Conservation (phyloP, 2,329 filamentous ascomycete species). For the Chrysoporthe austroafricana region DNA sequence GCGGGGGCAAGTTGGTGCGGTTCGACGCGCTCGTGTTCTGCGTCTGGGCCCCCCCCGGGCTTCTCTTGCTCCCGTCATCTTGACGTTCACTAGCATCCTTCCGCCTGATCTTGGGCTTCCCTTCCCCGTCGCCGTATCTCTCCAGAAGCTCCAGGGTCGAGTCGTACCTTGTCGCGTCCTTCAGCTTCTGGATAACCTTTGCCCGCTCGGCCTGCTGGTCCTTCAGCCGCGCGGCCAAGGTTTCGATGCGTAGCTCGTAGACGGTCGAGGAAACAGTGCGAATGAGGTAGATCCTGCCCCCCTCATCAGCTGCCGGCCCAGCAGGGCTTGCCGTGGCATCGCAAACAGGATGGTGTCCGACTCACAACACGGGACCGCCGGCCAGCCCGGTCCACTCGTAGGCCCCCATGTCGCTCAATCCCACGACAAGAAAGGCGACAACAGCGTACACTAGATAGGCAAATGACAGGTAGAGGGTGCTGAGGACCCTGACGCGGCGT, state of each 20-base stretch:
- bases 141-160: constrained; percentile 90
- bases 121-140: constrained; percentile 80
- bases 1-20: constrained; percentile 58
- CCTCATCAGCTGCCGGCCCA: not conserved
- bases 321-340: too few species aligned
- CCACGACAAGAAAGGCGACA: constrained; percentile 82
- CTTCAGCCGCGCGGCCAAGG: constrained; percentile 70
- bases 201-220: constrained; percentile 77
- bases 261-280: constrained; percentile 69
- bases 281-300: constrained; percentile 69
- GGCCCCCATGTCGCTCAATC: constrained; percentile 75
- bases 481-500: constrained; percentile 80
- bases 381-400: constrained; percentile 79
- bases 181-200: constrained; percentile 90
- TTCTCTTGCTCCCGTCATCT: constrained; percentile 29
- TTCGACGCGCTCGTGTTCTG: constrained; percentile 34
- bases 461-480: constrained; percentile 88
- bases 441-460: constrained; percentile 87
- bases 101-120: constrained; percentile 44
- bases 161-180: constrained; percentile 93
- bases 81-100: constrained; percentile 33
- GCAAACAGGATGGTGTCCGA: not conserved
- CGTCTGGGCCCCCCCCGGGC: constrained; percentile 13
- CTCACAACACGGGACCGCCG: constrained; percentile 70
- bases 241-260: constrained; percentile 81